phyloP scores from a whole-genome alignment of 352 stramenopile species.

The Phytophthora capsici region DNA sequence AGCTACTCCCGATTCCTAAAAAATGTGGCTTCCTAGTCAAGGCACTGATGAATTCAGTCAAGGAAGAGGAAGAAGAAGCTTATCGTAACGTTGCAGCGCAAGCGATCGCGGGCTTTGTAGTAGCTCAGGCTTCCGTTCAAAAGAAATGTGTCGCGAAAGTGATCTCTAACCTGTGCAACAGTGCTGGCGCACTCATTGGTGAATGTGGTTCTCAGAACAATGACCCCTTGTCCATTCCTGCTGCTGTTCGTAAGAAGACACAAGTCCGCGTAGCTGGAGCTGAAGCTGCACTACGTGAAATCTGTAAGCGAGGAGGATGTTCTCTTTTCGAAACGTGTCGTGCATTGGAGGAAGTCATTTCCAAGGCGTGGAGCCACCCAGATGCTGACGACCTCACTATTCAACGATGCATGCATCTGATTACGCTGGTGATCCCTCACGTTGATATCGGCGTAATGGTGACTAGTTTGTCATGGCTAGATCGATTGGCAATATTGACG shows the following conservation, averaged over 20 bases:
- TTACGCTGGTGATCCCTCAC: constrained; percentile 45
- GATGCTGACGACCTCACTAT: constrained; percentile 39
- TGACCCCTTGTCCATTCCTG: constrained; percentile 1
- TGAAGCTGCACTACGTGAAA: constrained; percentile 42
- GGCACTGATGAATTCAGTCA: constrained; percentile 82
- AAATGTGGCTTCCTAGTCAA: constrained; percentile 85
- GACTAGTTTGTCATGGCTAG: constrained; percentile 57
- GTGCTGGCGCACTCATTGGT: constrained; percentile 49
- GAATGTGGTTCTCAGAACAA: constrained; percentile 18
- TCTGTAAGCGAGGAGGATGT: constrained; percentile 43
- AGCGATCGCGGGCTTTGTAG: constrained; percentile 64
- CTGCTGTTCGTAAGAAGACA: constrained; percentile 40
- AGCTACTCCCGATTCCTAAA: constrained; percentile 56
- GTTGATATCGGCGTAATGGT: constrained; percentile 36
- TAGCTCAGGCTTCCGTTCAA: constrained; percentile 55
- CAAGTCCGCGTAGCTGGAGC: constrained; percentile 54
- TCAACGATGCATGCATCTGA: constrained; percentile 59
- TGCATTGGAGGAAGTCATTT: constrained; percentile 44
- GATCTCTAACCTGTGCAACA: constrained; percentile 81
- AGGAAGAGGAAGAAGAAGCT: constrained; percentile 54
- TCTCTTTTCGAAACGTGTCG: constrained; percentile 45
- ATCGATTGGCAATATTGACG: constrained; percentile 35
- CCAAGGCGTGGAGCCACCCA: constrained; percentile 40
- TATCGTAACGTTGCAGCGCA: constrained; percentile 57
- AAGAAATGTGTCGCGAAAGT: constrained; percentile 83